Evolutionary conservation across 768 basidiomycete species (phyloP).

Genomic region (Sarcomyxa edulis): DNA sequence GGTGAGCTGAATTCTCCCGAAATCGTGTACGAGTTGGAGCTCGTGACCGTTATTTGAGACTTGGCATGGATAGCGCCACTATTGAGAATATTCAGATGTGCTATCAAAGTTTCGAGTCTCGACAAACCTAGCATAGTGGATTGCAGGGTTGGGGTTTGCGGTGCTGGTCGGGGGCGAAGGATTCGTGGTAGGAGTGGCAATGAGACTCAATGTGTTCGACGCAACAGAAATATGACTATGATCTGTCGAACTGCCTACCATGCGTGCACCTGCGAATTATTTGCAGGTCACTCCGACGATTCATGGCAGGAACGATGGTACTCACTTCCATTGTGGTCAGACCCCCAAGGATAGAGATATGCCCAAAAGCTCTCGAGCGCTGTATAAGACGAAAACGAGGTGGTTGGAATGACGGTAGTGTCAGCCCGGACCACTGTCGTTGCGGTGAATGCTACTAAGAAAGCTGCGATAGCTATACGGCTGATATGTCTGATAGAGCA

Average conservation of each 20-base stretch:
- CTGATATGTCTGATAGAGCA: no score
- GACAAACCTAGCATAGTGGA: constrained; percentile 33
- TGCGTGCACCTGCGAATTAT: constrained; percentile 28
- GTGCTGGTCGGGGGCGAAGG: constrained; percentile 32
- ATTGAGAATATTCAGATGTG: neutral
- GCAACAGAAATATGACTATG: constrained; percentile 32
- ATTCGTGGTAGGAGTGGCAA: constrained; percentile 35
- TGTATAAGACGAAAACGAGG: constrained; percentile 32
- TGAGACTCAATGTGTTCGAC: constrained; percentile 32
- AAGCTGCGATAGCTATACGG: no score
- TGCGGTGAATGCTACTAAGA: no score
- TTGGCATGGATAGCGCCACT: constrained; percentile 38
- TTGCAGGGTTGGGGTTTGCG: constrained; percentile 34
- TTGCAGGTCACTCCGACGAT: neutral
- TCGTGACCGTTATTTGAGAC: constrained; percentile 35
- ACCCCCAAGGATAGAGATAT: constrained; percentile 43
- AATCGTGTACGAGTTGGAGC: constrained; percentile 28
- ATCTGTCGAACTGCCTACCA: constrained; percentile 35
- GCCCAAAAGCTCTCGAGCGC: constrained; percentile 34
- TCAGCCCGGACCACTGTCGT: no score
- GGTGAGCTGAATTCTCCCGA: constrained; percentile 39
- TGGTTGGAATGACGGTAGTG: constrained; percentile 34
- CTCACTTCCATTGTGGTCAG: constrained; percentile 40
- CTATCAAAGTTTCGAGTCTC: neutral
- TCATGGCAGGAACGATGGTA: constrained; percentile 1